Evolutionary conservation across 1,284 basidiomycete species (phyloP), one percentile per base, ranked within the genome.

Genomic region (Blastosporella zonata): DNA sequence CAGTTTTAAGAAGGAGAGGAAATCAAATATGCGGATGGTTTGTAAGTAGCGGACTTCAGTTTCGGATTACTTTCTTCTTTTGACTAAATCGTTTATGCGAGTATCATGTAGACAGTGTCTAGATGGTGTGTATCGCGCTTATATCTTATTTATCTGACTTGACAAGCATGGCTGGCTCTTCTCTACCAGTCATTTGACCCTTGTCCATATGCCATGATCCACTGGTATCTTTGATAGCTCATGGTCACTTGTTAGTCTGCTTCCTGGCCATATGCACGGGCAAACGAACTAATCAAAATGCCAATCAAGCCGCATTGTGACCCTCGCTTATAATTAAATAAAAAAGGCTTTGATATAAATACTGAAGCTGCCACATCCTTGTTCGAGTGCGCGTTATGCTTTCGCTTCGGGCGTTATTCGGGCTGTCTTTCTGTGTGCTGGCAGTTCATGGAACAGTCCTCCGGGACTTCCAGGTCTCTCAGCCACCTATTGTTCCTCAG

Each of bases 401-500:
- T 31, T 27, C 28, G 31, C 41, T 44, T 39, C 55, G 29, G 23
- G 46, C 51, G 41, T 17, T 49, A 15, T 51, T 55, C 33, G 52
- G 20, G 20, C 37, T 46, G 27, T 53, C 22, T 37, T 55, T 46
- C 31, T 54, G 46, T 10, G 43, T 46, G 25, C 43, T 57, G 21
- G 49, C 57, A 29, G 47, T 53, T 17, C 48, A 48, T 37, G 71
- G 74, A 13, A 64, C 70, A 27, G 76, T 75, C 13, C 72, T 87
- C 10, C 78, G 82, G 21, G 75, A 88, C 62, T 89, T 89, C 62
- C 86, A 87, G 62, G 84, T 88, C 47, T 71, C 81, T 5, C 79
- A 88, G 56, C 84, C 86, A 6, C 83, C 82, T 13, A 75, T 80
- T 3, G 67, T 87, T 18, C 84, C 86, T 10, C 62, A 66, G 39